These are phyloP conservation scores for Tetrahymena elliotti DNA, from an alignment of 73 alveolate genomes.

Conservation along the genomic window DNA sequence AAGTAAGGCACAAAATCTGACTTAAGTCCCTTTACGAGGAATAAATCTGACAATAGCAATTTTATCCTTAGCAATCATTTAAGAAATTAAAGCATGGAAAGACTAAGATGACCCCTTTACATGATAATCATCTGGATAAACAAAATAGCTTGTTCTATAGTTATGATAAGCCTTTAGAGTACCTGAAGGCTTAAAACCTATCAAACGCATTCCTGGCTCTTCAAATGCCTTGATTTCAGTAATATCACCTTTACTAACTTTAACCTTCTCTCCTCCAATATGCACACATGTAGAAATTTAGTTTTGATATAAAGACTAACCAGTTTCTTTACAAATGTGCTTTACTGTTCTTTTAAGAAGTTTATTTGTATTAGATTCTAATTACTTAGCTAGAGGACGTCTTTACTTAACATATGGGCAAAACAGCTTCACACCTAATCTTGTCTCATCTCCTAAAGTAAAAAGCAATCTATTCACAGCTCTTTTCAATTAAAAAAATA, in stretches of 20 bases:
- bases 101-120: constrained; percentile 83
- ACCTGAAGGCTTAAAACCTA: constrained; percentile 88
- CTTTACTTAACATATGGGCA: constrained; percentile 67
- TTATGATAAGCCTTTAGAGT: constrained; percentile 88
- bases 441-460: constrained; percentile 41
- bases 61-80: constrained; percentile 79
- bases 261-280: constrained; percentile 87
- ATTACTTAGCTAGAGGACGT: constrained; percentile 77
- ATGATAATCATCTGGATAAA: constrained; percentile 93
- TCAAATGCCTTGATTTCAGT: constrained; percentile 83
- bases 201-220: constrained; percentile 85
- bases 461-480: constrained; percentile 25
- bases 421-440: constrained; percentile 81
- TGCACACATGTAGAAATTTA: constrained; percentile 83
- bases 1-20: constrained; percentile 87
- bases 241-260: constrained; percentile 78
- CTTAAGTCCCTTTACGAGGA: constrained; percentile 83
- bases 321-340: constrained; percentile 84
- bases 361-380: constrained; percentile 81
- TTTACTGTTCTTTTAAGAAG: constrained; percentile 64
- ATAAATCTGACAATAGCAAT: constrained; percentile 92
- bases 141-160: constrained; percentile 84
- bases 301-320: constrained; percentile 81
- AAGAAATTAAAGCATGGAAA: constrained; percentile 83
- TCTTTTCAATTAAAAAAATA: not conserved